phyloP scores from a whole-genome alignment of 345 rosid species.

The Rhizophora mangle region DNA sequence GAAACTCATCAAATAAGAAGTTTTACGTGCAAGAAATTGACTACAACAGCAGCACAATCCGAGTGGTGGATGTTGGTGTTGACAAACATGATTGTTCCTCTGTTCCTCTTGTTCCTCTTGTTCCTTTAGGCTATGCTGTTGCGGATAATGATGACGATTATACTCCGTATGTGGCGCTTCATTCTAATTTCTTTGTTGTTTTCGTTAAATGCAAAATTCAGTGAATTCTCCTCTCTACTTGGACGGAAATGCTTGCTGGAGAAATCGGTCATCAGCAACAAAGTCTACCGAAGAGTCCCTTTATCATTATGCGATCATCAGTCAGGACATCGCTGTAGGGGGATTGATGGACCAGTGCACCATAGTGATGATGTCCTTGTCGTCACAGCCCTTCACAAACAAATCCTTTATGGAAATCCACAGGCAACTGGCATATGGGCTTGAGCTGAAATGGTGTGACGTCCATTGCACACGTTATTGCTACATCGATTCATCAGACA shows the following conservation, averaged over 20 bases:
- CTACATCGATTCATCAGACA: no score
- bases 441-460: conserved; percentile 6
- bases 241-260: not conserved
- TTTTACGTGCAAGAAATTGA: conserved; percentile 4
- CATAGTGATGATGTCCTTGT: not conserved
- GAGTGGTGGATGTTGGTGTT: conserved; percentile 11
- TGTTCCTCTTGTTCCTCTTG: not conserved
- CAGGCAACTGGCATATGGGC: conserved; percentile 1
- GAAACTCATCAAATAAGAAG: no score
- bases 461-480: no score
- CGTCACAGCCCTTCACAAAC: not conserved
- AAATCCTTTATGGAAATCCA: not conserved
- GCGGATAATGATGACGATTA: no score
- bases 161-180: no score
- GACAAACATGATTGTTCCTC: conserved; percentile 1
- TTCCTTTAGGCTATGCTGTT: not conserved
- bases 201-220: no score
- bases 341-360: not conserved
- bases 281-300: no score
- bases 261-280: not conserved
- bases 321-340: not conserved
- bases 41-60: conserved; percentile 4
- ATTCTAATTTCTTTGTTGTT: no score
- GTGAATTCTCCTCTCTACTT: not conserved
- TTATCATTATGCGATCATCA: not conserved